Evolutionary conservation across 805 yeast species (phyloP).

Genomic region (Spathaspora sp.): DNA sequence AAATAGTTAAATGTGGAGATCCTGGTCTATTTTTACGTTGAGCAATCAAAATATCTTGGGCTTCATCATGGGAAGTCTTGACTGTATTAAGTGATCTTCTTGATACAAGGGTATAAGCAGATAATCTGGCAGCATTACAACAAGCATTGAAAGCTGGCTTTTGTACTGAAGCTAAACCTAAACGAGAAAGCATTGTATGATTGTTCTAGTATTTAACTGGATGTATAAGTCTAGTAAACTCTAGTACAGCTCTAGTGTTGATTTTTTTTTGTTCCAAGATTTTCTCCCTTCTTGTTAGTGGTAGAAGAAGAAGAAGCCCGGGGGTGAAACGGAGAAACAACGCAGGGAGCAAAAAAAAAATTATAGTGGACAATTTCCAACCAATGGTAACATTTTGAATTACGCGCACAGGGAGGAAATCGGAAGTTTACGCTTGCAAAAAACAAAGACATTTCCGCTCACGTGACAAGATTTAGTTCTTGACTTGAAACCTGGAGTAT

Average conservation of each 20-base stretch:
- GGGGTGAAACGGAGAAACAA: neutral
- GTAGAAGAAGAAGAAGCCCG: constrained; percentile 1
- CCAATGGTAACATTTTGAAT: constrained; percentile 3
- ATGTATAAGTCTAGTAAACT: too few relatives aligned
- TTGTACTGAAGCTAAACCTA: constrained; percentile 21
- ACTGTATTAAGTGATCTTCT: constrained; percentile 27
- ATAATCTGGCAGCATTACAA: constrained; percentile 6
- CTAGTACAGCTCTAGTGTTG: neutral
- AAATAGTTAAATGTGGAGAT: constrained; percentile 87
- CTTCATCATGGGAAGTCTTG: constrained; percentile 56
- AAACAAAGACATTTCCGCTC: neutral
- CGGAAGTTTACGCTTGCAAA: neutral
- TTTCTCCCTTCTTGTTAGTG: neutral
- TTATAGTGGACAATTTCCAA: neutral
- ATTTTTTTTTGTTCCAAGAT: neutral
- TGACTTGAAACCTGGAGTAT: neutral
- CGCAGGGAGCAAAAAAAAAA: neutral
- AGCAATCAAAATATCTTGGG: constrained; percentile 63
- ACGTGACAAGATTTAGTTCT: neutral
- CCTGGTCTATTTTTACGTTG: constrained; percentile 88
- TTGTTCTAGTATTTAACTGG: neutral
- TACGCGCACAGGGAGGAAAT: neutral
- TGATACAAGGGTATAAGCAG: constrained; percentile 5
- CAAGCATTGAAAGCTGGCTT: constrained; percentile 12
- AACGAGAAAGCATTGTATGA: constrained; percentile 28